Evolutionary conservation across 1,139 yeast species (phyloP), one percentile per base, ranked within the genome.

Genomic region (Fermentozyma sake): DNA sequence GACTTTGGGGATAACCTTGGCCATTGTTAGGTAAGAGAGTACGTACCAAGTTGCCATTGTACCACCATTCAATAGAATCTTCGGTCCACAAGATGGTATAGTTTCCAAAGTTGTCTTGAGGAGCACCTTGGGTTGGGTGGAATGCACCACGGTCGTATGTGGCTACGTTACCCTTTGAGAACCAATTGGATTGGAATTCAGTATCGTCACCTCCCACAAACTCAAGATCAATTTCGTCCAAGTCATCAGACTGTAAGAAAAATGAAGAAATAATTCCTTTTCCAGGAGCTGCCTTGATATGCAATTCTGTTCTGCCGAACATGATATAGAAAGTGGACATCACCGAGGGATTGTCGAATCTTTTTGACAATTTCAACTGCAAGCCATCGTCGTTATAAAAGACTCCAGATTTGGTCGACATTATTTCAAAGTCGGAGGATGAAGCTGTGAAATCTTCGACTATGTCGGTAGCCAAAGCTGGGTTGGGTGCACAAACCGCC

Each of bases 191-290:
- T 57, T 86, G 96, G 47, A 83, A 78, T 49, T 80, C 76, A 22
- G 73, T 64, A 18, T 62, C 62, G 48, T 84, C 91, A 30, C 81
- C 75, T 16, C 96, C 96, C 30, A 82, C 64, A 76, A 91, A 79
- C 54, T 86, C 96, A 32, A 84, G 53, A 56, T 86, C 96, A 27
- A 86, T 76, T 58, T 86, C 96, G 57, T 86, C 96, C 41, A 80
- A 61, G 47, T 81, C 94, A 50, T 86, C 95, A 42, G 87, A 77
- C 52, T 85, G 94, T 35, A 86, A 62, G 42, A 79, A 85, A 45
- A 86, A 78, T 3, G 91, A 77, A 0, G 95, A 82, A 14, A 86
- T 74, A 24, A 86, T 68, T 33, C 95, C 96, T 22, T 54, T 54
- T 14, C 95, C 95, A 10, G 70, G 57, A 4, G 91, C 87, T 12